Base-by-base conservation (phyloP, 2,329 filamentous ascomycete genomes). In the Diaporthe citri region DNA sequence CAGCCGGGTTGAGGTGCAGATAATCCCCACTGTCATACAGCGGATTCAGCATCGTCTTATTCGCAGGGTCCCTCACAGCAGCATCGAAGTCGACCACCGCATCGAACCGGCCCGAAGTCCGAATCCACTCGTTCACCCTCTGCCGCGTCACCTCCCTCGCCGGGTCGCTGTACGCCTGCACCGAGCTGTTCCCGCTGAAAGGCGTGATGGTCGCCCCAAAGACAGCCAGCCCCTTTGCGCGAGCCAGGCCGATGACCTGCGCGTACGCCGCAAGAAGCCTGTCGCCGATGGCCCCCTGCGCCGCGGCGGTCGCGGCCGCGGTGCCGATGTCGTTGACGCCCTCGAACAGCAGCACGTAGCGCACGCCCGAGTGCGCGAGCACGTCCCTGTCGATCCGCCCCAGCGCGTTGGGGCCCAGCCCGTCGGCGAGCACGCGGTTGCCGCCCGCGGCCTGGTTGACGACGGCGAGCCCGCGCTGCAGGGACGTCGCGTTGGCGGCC, bases 241-340 rank as follows among this genome's bases (percentile, higher is more conserved):
- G 90, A 43, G 91, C 82, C 1, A 90, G 84, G 2, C 86, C 80
- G 7, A 87, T 83, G 56, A 93, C 89, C 80, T 93, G 90, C 56
- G 84, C 80, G 78, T 89, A 92, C 2, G 89, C 90, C 9, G 85
- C 83, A 41, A 90, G 85, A 0, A 93, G 81, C 3, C 83, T 78
- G 56, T 88, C 84, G 41, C 86, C 88, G 0, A 90, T 82, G 2
- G 79, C 77, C 0, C 78, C 76, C 78, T 92, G 90, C 0, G 85
- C 82, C 0, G 79, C 80, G 0, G 81, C 67, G 9, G 86, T 86
- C 0, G 86, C 77, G 0, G 80, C 80, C 0, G 88, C 88, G 0
- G 83, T 86, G 51, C 91, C 91, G 75, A 93, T 91, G 79, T 93
- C 91, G 79, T 92, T 92, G 51, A 93, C 89, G 25, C 91, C 91